A percentile compares a stretch with the other conserved stretches of the same genome.
These are phyloP conservation scores for Coemansia sp. DNA, from an alignment of 192 early-diverging fungal genomes.

Conservation along the genomic window DNA sequence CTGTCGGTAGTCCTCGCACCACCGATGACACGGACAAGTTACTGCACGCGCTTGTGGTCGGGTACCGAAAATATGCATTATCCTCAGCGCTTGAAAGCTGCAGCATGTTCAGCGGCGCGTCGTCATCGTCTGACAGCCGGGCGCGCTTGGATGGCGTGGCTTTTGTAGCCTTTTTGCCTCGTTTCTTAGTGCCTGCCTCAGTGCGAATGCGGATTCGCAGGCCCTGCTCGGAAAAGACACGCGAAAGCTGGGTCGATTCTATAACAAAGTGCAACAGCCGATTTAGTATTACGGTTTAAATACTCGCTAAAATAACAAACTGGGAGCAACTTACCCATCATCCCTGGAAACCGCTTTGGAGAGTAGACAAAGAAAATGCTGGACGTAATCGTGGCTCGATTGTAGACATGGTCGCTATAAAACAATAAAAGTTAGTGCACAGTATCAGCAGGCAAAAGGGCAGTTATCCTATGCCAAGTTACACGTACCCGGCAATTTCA, in stretches of 20 bases:
- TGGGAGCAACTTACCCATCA: slow-evolving; percentile 60
- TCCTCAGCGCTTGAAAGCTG: background rate
- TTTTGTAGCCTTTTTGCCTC: slow-evolving; percentile 19
- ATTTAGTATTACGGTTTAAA: background rate
- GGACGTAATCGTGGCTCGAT: slow-evolving; percentile 65
- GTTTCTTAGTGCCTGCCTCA: slow-evolving; percentile 64
- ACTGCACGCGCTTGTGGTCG: background rate
- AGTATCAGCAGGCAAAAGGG: too few relatives aligned
- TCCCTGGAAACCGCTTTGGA: slow-evolving; percentile 93
- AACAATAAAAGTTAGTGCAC: background rate
- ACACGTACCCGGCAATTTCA: slow-evolving; percentile 72
- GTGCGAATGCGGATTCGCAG: slow-evolving; percentile 92
- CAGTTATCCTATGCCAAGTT: background rate
- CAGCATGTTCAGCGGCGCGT: background rate
- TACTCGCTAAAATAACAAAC: background rate
- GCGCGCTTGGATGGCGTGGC: slow-evolving; percentile 17
- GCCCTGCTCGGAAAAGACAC: slow-evolving; percentile 92
- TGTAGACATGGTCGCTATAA: slow-evolving; percentile 30
- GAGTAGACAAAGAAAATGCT: slow-evolving; percentile 83
- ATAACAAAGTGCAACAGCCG: background rate
- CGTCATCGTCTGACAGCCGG: background rate
- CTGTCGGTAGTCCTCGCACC: background rate
- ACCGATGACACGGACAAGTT: background rate
- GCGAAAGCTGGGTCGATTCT: slow-evolving; percentile 84
- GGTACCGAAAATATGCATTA: background rate